Conservation (phyloP, 1,139 yeast species). For the Scheffersomyces stambukii region DNA sequence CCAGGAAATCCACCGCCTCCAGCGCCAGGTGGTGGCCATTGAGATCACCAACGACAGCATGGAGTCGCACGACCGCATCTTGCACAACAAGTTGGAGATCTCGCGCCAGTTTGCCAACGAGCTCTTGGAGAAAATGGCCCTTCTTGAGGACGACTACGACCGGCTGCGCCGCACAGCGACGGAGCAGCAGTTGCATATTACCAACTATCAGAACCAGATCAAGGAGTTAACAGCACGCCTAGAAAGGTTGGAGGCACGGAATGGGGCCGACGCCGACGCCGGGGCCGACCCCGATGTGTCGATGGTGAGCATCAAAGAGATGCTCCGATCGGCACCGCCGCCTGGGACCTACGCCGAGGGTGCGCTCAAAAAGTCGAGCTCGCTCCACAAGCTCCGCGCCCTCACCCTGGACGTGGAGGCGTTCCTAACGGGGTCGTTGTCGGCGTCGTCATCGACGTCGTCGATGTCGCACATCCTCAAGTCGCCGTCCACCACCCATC, state of each 20-base stretch:
- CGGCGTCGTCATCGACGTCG: too few relatives aligned
- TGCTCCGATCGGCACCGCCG: constrained; percentile 34
- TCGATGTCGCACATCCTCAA: constrained; percentile 10
- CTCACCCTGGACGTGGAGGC: constrained; percentile 12
- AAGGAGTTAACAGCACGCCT: constrained; percentile 17
- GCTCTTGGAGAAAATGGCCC: constrained; percentile 37
- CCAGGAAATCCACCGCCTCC: constrained; percentile 18
- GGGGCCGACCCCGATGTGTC: constrained; percentile 18
- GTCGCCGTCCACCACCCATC: constrained; percentile 23
- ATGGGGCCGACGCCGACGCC: background rate
- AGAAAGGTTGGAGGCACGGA: constrained; percentile 5
- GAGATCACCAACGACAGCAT: constrained; percentile 41
- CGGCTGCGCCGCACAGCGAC: constrained; percentile 26
- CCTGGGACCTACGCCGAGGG: constrained; percentile 3
- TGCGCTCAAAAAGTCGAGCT: constrained; percentile 19
- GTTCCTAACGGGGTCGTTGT: too few relatives aligned
- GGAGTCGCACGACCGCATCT: constrained; percentile 37
- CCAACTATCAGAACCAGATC: constrained; percentile 33
- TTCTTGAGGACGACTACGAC: constrained; percentile 39
- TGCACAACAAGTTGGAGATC: constrained; percentile 28
- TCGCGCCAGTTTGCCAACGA: constrained; percentile 38
- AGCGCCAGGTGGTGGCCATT: constrained; percentile 31
- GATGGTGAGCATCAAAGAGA: constrained; percentile 29
- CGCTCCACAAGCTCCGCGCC: constrained; percentile 15
- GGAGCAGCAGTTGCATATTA: constrained; percentile 29